These are phyloP conservation scores for Fusarium globosum DNA, from an alignment of 2,329 filamentous ascomycete species.

Conservation along the genomic window DNA sequence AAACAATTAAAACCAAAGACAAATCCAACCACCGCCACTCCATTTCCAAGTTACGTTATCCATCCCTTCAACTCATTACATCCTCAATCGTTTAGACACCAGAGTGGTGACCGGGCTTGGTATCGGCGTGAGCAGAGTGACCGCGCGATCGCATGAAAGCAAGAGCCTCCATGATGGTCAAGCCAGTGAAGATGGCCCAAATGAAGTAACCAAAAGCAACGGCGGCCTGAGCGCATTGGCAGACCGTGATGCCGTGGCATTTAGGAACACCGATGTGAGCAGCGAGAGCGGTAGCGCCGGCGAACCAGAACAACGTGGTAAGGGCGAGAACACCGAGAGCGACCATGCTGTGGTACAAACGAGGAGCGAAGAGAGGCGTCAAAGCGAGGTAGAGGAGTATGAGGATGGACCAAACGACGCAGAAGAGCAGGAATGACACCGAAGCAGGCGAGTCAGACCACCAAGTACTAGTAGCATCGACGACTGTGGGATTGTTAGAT, in stretches of 20 bases:
- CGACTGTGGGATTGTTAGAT: conserved; percentile 32
- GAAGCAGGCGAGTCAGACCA: neutral
- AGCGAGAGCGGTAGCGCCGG: conserved; percentile 82
- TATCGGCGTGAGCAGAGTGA: conserved; percentile 47
- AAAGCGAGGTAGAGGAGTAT: conserved; percentile 76
- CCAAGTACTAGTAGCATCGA: conserved; percentile 38
- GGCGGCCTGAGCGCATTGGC: conserved; percentile 70
- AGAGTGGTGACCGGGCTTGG: conserved; percentile 38
- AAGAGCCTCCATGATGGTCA: conserved; percentile 60
- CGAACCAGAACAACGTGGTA: conserved; percentile 91
- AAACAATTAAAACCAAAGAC: neutral
- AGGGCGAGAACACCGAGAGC: conserved; percentile 75
- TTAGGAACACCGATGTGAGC: conserved; percentile 68
- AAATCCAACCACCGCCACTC: neutral
- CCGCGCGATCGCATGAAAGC: conserved; percentile 56
- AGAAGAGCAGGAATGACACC: conserved; percentile 78
- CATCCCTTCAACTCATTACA: neutral
- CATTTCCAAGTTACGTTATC: neutral
- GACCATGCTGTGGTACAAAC: conserved; percentile 70
- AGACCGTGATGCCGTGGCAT: conserved; percentile 65
- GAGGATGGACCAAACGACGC: conserved; percentile 79
- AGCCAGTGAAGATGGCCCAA: conserved; percentile 63
- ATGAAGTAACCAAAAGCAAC: conserved; percentile 75
- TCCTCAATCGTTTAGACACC: conserved; percentile 19
- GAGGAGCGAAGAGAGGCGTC: conserved; percentile 70